These are phyloP conservation scores for Fragaria nilgerrensis DNA, from an alignment of 306 rosid species.

Conservation along the genomic window DNA sequence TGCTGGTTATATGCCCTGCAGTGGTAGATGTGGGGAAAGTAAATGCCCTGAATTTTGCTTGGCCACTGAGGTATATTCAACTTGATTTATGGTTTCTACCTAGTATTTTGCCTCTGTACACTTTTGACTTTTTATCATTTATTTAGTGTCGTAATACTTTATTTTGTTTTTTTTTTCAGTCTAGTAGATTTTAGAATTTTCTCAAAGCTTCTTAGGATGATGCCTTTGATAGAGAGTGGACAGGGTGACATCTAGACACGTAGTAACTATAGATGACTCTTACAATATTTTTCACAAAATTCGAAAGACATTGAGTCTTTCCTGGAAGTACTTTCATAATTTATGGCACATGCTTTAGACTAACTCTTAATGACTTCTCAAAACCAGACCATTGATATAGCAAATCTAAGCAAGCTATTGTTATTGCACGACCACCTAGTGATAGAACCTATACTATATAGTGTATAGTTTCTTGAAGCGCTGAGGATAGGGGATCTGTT, in stretches of 20 bases:
- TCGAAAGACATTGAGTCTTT: background rate
- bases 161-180: too few relatives aligned
- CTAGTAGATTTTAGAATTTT: background rate
- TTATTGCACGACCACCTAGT: background rate
- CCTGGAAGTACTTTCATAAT: background rate
- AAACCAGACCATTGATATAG: background rate
- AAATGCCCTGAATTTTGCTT: conserved; percentile 82
- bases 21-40: conserved; percentile 92
- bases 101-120: background rate
- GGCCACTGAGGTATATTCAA: conserved; percentile 62
- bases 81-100: background rate
- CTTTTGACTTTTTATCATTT: background rate
- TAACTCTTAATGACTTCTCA: background rate
- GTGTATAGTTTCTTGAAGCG: background rate
- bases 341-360: background rate
- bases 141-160: background rate
- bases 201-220: background rate
- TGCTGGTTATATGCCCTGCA: conserved; percentile 97
- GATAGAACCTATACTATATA: background rate
- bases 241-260: background rate
- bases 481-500: background rate
- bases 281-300: background rate
- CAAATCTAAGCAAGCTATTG: background rate
- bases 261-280: background rate
- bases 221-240: background rate